Evolutionary conservation across 2,329 filamentous ascomycete species (phyloP).

Genomic region (Lachnellula occidentalis): DNA sequence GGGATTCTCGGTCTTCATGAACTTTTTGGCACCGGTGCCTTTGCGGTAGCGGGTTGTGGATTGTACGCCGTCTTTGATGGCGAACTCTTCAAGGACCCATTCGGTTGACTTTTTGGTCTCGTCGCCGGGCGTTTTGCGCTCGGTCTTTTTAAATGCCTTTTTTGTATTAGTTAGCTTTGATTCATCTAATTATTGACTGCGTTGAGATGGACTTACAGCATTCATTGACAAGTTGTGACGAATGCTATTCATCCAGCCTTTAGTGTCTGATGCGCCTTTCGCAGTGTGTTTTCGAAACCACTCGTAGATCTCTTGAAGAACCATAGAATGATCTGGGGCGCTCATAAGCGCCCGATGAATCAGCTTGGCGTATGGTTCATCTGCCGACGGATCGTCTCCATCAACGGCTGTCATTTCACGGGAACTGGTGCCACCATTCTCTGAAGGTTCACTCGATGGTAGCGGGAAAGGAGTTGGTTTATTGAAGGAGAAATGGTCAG

Average conservation of each 20-base stretch:
- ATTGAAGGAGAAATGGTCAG: constrained; percentile 3
- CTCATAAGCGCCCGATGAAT: constrained; percentile 72
- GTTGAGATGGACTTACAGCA: constrained; percentile 51
- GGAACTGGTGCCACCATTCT: constrained; percentile 25
- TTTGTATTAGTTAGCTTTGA: neutral
- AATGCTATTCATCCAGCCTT: constrained; percentile 94
- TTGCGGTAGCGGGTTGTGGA: constrained; percentile 79
- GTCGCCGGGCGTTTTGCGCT: constrained; percentile 36
- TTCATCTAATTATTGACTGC: constrained; percentile 30
- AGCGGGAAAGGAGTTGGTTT: constrained; percentile 10
- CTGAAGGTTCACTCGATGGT: constrained; percentile 19
- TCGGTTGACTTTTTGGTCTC: constrained; percentile 62
- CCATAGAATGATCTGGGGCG: constrained; percentile 62
- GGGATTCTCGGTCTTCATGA: constrained; percentile 33
- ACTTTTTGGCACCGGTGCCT: constrained; percentile 36
- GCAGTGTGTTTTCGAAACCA: constrained; percentile 83
- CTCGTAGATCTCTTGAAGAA: constrained; percentile 79
- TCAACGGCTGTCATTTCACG: constrained; percentile 25
- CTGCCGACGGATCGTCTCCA: constrained; percentile 29
- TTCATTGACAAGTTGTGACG: constrained; percentile 97
- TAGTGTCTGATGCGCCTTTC: constrained; percentile 57
- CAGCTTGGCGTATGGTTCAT: constrained; percentile 74
- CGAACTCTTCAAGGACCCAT: constrained; percentile 72
- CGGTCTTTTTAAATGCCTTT: constrained; percentile 51
- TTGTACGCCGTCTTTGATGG: constrained; percentile 66